phyloP scores from a whole-genome alignment of 805 yeast species.

The Metschnikowia koreensis region DNA sequence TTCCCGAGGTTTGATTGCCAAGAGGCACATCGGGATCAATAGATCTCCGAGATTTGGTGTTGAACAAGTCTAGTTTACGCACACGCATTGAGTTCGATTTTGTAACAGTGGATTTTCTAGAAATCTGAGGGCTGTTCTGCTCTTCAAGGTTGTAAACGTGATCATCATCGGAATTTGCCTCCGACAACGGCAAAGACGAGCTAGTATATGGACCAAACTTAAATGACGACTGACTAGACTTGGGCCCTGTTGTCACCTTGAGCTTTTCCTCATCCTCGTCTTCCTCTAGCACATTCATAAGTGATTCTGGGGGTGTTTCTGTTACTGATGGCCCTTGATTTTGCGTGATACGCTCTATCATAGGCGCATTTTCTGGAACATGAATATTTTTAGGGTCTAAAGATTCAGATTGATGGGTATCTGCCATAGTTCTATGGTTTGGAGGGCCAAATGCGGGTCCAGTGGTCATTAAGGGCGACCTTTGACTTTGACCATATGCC shows the following conservation, averaged over 20 bases:
- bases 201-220: neutral
- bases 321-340: neutral
- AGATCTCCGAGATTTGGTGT: neutral
- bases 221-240: slow-evolving; percentile 1
- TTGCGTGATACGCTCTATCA: neutral
- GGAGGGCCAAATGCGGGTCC: neutral
- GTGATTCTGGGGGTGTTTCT: slow-evolving; percentile 15
- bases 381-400: too few relatives aligned
- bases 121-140: slow-evolving; percentile 26
- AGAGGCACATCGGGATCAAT: neutral
- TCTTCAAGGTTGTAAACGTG: slow-evolving; percentile 35
- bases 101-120: slow-evolving; percentile 40
- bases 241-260: neutral
- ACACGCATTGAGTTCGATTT: slow-evolving; percentile 42
- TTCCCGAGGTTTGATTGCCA: neutral
- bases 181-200: slow-evolving; percentile 1
- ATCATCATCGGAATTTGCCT: slow-evolving; percentile 16
- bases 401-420: too few relatives aligned
- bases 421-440: neutral
- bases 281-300: slow-evolving; percentile 19
- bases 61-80: slow-evolving; percentile 38
- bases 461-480: slow-evolving; percentile 7
- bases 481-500: neutral
- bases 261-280: slow-evolving; percentile 15
- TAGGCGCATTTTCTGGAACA: too few relatives aligned